Percentiles rank a stretch among this genome's conserved stretches.
Conservation (phyloP, 2,329 filamentous ascomycete species). For the Xylaria sp. region DNA sequence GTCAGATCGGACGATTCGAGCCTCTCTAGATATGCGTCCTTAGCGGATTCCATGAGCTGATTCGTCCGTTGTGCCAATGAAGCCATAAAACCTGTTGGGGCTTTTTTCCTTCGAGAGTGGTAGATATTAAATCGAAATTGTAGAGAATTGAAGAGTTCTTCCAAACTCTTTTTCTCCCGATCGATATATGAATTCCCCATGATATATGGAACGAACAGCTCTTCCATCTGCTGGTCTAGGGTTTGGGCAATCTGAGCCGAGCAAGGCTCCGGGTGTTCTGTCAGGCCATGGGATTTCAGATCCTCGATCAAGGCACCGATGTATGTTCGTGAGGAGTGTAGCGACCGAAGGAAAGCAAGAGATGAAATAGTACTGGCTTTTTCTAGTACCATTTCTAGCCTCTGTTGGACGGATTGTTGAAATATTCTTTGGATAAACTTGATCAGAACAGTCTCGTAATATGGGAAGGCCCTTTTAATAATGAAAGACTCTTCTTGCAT, state of each 20-base stretch:
- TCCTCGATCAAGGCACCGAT: constrained; percentile 91
- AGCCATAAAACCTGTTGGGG: constrained; percentile 90
- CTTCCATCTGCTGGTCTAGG: constrained; percentile 78
- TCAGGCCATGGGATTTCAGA: constrained; percentile 91
- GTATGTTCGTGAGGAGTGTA: constrained; percentile 91
- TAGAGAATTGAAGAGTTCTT: constrained; percentile 88
- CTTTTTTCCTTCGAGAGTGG: constrained; percentile 88
- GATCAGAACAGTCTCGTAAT: constrained; percentile 91
- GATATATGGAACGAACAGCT: constrained; percentile 78
- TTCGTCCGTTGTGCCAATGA: constrained; percentile 90
- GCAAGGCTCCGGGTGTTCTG: constrained; percentile 92
- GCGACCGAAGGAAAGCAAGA: constrained; percentile 86
- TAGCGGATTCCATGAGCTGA: constrained; percentile 86
- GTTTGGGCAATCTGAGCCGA: constrained; percentile 85
- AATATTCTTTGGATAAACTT: constrained; percentile 97
- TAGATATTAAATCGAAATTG: constrained; percentile 98
- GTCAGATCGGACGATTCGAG: constrained; percentile 91
- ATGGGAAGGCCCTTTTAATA: constrained; percentile 96
- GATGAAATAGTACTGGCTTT: constrained; percentile 94
- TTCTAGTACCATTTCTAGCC: constrained; percentile 93
- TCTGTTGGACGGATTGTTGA: constrained; percentile 97
- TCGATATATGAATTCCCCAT: constrained; percentile 77
- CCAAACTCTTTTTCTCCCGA: constrained; percentile 74
- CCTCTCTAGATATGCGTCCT: constrained; percentile 90
- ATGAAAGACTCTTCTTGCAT: constrained; percentile 98